Evolutionary conservation across 441 rosid genomes (phyloP).

Genomic region (Adansonia madagascariensis): DNA sequence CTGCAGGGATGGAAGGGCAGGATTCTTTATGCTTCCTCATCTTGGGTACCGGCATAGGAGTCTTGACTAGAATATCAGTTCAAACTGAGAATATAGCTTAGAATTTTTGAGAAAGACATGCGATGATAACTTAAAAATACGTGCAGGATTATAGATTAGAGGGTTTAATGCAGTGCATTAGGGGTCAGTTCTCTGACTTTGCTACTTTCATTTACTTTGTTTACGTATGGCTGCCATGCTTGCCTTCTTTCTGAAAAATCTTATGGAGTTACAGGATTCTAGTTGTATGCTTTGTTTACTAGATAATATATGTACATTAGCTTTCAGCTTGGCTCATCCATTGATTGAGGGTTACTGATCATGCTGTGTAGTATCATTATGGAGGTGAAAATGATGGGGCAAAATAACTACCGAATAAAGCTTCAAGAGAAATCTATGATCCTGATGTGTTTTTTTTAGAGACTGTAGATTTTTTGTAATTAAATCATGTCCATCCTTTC

Average conservation of each 20-base stretch:
- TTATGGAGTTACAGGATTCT: constrained; percentile 4
- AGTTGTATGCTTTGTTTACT: background rate
- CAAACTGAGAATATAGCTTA: background rate
- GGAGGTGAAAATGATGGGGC: background rate
- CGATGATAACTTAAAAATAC: background rate
- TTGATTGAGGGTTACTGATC: background rate
- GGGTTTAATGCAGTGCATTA: background rate
- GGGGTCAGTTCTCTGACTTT: constrained; percentile 5
- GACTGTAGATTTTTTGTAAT: background rate
- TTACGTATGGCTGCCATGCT: background rate
- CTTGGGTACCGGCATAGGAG: constrained; percentile 62
- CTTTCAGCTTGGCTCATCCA: background rate
- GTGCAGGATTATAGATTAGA: background rate
- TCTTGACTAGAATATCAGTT: constrained; percentile 13
- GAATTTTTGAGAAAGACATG: constrained; percentile 12
- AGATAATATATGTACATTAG: background rate
- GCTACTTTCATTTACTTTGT: constrained; percentile 7
- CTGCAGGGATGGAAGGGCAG: constrained; percentile 85
- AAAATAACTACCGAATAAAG: background rate
- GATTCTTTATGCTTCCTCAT: constrained; percentile 58
- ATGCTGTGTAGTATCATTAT: background rate
- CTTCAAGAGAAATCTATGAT: background rate
- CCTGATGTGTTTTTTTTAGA: background rate
- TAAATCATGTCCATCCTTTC: background rate
- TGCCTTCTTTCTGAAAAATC: constrained; percentile 5